phyloP scores from a whole-genome alignment of 2,329 filamentous ascomycete species.

The Metarhizium album region DNA sequence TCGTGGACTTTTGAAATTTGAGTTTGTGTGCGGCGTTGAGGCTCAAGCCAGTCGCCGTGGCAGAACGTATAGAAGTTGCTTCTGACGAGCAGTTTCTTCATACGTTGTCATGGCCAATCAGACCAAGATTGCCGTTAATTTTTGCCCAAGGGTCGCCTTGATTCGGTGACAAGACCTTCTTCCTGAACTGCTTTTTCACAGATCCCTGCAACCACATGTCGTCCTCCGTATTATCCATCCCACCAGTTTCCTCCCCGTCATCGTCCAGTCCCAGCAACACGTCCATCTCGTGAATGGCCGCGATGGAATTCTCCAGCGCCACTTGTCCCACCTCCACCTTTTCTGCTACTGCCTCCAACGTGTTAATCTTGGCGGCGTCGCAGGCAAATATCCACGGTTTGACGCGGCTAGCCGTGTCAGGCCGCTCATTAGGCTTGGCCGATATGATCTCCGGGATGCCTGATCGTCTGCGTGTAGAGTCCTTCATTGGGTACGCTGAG shows the following conservation, averaged over 20 bases:
- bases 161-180: constrained; percentile 10
- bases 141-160: constrained; percentile 36
- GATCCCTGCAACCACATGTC: constrained; percentile 25
- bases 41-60: not conserved
- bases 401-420: constrained; percentile 32
- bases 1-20: not conserved
- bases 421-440: constrained; percentile 23
- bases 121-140: constrained; percentile 42
- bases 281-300: constrained; percentile 37
- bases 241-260: constrained; percentile 13
- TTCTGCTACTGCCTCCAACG: constrained; percentile 47
- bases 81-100: not conserved
- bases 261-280: constrained; percentile 31
- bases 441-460: constrained; percentile 34
- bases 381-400: constrained; percentile 50
- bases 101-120: constrained; percentile 30
- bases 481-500: constrained; percentile 36
- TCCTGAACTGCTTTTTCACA: constrained; percentile 2
- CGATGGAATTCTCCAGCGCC: constrained; percentile 42
- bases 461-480: constrained; percentile 21
- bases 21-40: not conserved
- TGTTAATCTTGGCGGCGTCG: constrained; percentile 48
- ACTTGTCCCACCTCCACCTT: constrained; percentile 48
- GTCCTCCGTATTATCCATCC: constrained; percentile 14
- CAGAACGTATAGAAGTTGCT: not conserved